Evolutionary conservation across 1,284 basidiomycete genomes (phyloP).

Genomic region (Cutaneotrichosporon cutaneum): DNA sequence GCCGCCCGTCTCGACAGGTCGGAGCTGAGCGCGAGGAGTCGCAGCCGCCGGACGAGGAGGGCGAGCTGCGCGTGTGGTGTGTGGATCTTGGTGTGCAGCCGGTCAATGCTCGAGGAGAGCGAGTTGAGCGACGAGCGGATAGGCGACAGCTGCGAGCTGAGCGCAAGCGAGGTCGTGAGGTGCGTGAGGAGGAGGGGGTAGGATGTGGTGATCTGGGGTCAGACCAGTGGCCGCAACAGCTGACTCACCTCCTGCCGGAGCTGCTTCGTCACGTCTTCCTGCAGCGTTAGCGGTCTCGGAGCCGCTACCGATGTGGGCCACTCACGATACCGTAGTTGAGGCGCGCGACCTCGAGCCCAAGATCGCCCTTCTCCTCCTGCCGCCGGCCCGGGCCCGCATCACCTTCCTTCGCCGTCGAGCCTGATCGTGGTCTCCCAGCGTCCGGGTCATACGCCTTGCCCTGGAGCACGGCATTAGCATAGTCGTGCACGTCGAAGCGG

Average conservation of each 20-base stretch:
- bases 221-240: slow-evolving; percentile 59
- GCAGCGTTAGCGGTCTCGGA: slow-evolving; percentile 4
- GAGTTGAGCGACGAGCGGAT: slow-evolving; percentile 47
- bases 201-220: slow-evolving; percentile 50
- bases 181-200: slow-evolving; percentile 53
- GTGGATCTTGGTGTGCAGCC: slow-evolving; percentile 79
- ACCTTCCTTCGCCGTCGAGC: slow-evolving; percentile 10
- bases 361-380: slow-evolving; percentile 65
- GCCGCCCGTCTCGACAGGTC: slow-evolving; percentile 78
- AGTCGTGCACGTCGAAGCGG: slow-evolving; percentile 79
- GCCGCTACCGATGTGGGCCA: background rate
- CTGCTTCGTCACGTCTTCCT: slow-evolving; percentile 82
- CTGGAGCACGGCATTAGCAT: slow-evolving; percentile 80
- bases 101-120: slow-evolving; percentile 50
- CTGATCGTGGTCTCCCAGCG: background rate
- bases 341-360: slow-evolving; percentile 78
- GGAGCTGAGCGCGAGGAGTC: slow-evolving; percentile 73
- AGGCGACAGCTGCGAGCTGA: slow-evolving; percentile 54
- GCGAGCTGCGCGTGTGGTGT: slow-evolving; percentile 73
- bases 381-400: slow-evolving; percentile 3
- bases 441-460: slow-evolving; percentile 67
- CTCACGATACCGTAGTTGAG: slow-evolving; percentile 68
- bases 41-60: slow-evolving; percentile 66
- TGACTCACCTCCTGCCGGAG: slow-evolving; percentile 71
- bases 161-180: slow-evolving; percentile 65